Evolutionary conservation across 129 eudicot species (phyloP), one percentile per base, ranked within the genome.

Genomic region (Flaveria bidentis): DNA sequence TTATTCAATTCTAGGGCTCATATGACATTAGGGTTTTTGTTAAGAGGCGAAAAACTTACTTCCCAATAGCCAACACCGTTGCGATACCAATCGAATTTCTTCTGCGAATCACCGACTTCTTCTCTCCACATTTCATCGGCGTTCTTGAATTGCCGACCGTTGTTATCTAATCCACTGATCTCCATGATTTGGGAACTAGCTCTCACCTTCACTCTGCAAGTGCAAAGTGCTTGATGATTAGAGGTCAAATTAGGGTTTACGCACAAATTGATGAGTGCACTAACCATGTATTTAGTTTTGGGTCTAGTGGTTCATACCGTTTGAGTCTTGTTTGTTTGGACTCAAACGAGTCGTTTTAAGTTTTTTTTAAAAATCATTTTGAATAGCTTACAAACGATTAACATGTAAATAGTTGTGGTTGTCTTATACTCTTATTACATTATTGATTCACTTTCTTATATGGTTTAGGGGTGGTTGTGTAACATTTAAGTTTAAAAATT

Each of bases 71-170:
- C 82, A 52, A 94, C 93, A 60, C 96, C 97, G 26, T 85, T 72
- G 16, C 74, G 81, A 62, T 94, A 94, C 98, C 98, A 94, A 61
- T 87, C 84, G 7, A 80, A 49, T 75, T 84, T 87, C 80, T 89
- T 91, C 69, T 82, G 82, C 25, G 80, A 80, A 81, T 94, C 91
- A 15, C 87, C 98, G 12, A 84, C 88, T 80, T 90, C 96, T 81
- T 90, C 93, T 74, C 76, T 83, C 98, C 98, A 94, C 98, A 94
- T 94, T 78, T 94, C 98, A 46, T 86, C 96, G 36, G 90, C 87
- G 87, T 75, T 94, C 58, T 84, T 89, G 87, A 88, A 94, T 71
- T 84, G 67, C 8, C 97, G 93, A 71, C 98, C 98, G 33, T 77
- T 86, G 66, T 88, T 85, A 79, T 91, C 98, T 51, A 75, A 56